A percentile compares a stretch with the other conserved stretches of the same genome.
Evolutionary conservation across 2,329 filamentous ascomycete species (phyloP).

Genomic region (Aspergillus vadensis): DNA sequence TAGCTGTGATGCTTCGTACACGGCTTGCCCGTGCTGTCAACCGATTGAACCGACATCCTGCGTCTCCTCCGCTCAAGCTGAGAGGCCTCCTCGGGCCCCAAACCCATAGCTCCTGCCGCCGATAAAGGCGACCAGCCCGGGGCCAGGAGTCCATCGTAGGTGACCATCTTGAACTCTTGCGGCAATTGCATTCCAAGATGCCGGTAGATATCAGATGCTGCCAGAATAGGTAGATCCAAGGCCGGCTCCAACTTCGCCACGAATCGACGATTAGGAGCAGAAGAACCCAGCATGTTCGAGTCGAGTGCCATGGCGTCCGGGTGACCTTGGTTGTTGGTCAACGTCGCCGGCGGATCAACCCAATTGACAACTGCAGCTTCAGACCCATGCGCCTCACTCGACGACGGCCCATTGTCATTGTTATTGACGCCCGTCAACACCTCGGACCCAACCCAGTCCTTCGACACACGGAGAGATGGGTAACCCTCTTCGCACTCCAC

Average conservation of each 20-base stretch:
- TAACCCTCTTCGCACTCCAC: conserved; percentile 50
- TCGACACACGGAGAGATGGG: conserved; percentile 47
- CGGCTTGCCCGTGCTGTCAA: conserved; percentile 34
- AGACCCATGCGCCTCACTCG: conserved; percentile 26
- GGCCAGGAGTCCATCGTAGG: conserved; percentile 44
- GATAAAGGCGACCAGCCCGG: conserved; percentile 31
- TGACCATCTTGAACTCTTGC: conserved; percentile 42
- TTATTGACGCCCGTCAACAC: conserved; percentile 34
- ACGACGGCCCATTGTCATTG: conserved; percentile 23
- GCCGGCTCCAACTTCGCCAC: conserved; percentile 46
- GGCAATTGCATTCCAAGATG: conserved; percentile 43
- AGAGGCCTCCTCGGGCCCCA: conserved; percentile 30
- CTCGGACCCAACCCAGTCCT: conserved; percentile 45
- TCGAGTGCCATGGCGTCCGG: conserved; percentile 42
- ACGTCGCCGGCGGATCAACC: conserved; percentile 41
- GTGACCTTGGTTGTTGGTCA: conserved; percentile 36
- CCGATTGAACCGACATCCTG: conserved; percentile 33
- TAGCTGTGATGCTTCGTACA: conserved; percentile 43
- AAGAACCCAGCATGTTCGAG: conserved; percentile 39
- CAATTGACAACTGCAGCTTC: conserved; percentile 39
- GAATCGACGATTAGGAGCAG: conserved; percentile 47
- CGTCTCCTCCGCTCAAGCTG: conserved; percentile 36
- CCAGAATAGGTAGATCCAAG: conserved; percentile 45
- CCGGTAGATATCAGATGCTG: conserved; percentile 45
- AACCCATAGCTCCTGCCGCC: conserved; percentile 25